Percentiles rank a stretch among this genome's conserved stretches.
These are phyloP conservation scores for Ceratocystis albifundus DNA, from an alignment of 2,329 filamentous ascomycete genomes.

Conservation along the genomic window DNA sequence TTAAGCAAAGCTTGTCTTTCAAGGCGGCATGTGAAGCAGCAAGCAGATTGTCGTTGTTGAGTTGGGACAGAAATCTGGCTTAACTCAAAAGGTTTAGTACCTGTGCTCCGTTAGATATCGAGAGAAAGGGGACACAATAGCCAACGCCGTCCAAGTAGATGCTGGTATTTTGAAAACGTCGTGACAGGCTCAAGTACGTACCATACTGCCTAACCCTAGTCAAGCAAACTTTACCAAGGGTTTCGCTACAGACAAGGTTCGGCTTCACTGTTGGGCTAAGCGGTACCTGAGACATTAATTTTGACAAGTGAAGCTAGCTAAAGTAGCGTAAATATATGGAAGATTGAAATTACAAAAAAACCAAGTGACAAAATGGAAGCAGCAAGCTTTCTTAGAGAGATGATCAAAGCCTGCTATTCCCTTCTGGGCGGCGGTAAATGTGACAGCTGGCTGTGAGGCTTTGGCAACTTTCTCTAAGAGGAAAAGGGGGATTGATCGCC, in stretches of 20 bases:
- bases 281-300: conserved; percentile 11
- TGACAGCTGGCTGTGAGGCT: conserved; percentile 7
- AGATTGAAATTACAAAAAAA: conserved; percentile 3
- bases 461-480: background rate
- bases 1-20: background rate
- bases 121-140: background rate
- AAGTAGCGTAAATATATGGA: background rate
- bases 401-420: too few species aligned
- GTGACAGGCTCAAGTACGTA: background rate
- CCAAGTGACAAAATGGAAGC: background rate
- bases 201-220: background rate
- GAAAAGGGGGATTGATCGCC: conserved; percentile 7
- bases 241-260: background rate
- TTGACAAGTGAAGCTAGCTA: conserved; percentile 13
- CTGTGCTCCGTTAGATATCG: background rate
- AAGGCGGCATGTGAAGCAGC: background rate
- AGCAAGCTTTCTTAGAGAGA: too few species aligned
- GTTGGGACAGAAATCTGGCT: background rate
- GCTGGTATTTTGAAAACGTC: background rate
- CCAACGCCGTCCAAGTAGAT: too few species aligned
- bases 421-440: background rate
- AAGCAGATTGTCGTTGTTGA: background rate
- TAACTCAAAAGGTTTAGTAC: background rate
- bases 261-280: background rate
- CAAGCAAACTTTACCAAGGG: too few species aligned